Conservation (phyloP, 1,139 yeast species). For the Yamadazyma friedrichii region DNA sequence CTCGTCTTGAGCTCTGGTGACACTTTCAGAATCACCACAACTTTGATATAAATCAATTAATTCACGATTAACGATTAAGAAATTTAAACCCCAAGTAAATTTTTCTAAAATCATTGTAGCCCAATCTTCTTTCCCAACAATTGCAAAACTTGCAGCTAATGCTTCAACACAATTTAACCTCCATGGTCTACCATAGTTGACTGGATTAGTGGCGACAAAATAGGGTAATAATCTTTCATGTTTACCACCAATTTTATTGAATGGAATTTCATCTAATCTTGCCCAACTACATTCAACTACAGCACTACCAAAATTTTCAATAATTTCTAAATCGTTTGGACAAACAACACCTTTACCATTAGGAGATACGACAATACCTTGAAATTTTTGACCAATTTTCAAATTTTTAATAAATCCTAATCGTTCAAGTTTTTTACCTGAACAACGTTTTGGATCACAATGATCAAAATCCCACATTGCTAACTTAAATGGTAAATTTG, state of each 20-base stretch:
- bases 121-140: slow-evolving; percentile 89
- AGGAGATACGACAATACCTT: slow-evolving; percentile 89
- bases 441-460: slow-evolving; percentile 97
- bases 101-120: slow-evolving; percentile 73
- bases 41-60: slow-evolving; percentile 68
- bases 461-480: slow-evolving; percentile 98
- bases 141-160: slow-evolving; percentile 93
- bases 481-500: slow-evolving; percentile 54
- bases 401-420: slow-evolving; percentile 77
- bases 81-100: slow-evolving; percentile 92
- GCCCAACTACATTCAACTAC: slow-evolving; percentile 99
- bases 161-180: slow-evolving; percentile 95
- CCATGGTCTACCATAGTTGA: slow-evolving; percentile 97
- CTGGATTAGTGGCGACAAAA: slow-evolving; percentile 94
- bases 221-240: slow-evolving; percentile 87
- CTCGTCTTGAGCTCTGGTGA: slow-evolving; percentile 67
- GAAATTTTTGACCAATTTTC: slow-evolving; percentile 87
- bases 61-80: slow-evolving; percentile 79
- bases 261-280: slow-evolving; percentile 90
- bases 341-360: slow-evolving; percentile 90
- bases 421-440: slow-evolving; percentile 91
- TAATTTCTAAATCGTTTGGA: slow-evolving; percentile 79
- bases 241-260: slow-evolving; percentile 85
- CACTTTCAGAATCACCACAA: slow-evolving; percentile 80
- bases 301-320: slow-evolving; percentile 83